A percentile compares a stretch with the other conserved stretches of the same genome.
Evolutionary conservation across 1,284 basidiomycete species (phyloP).

Genomic region (Heterobasidion parviporum): DNA sequence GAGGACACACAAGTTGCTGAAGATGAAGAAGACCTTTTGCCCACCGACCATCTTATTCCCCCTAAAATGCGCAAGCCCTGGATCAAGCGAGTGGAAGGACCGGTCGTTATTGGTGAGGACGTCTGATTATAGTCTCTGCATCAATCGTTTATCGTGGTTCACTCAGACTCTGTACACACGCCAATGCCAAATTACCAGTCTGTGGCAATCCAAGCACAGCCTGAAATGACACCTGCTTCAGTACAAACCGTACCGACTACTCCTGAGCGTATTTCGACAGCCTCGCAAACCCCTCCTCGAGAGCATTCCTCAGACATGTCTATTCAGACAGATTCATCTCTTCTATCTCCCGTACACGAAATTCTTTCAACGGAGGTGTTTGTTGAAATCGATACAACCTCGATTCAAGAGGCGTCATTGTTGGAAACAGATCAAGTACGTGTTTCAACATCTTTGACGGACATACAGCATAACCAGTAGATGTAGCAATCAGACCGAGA

Average conservation of each 20-base stretch:
- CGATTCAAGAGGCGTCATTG: background rate
- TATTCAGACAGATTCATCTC: background rate
- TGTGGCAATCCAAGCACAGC: slow-evolving; percentile 26
- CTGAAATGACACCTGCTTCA: slow-evolving; percentile 16
- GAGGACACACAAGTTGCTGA: slow-evolving; percentile 20
- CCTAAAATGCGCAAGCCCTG: slow-evolving; percentile 54
- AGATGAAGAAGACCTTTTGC: slow-evolving; percentile 14
- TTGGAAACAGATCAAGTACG: slow-evolving; percentile 2
- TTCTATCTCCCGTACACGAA: background rate
- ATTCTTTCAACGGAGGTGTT: background rate
- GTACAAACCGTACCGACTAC: slow-evolving; percentile 8
- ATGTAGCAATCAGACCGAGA: slow-evolving; percentile 16
- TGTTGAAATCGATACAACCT: background rate
- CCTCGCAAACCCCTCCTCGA: background rate
- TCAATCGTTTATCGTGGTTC: background rate
- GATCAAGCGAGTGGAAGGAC: slow-evolving; percentile 36
- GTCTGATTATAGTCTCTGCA: background rate
- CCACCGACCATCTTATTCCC: slow-evolving; percentile 24
- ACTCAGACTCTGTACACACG: background rate
- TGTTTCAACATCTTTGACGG: background rate
- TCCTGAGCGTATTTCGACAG: background rate
- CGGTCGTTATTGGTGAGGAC: slow-evolving; percentile 27
- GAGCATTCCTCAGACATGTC: background rate
- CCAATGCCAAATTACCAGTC: slow-evolving; percentile 6
- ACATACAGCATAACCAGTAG: background rate